Evolutionary conservation across 768 basidiomycete species (phyloP), one percentile per base, ranked within the genome.

Genomic region (Sarcodon aspratus): DNA sequence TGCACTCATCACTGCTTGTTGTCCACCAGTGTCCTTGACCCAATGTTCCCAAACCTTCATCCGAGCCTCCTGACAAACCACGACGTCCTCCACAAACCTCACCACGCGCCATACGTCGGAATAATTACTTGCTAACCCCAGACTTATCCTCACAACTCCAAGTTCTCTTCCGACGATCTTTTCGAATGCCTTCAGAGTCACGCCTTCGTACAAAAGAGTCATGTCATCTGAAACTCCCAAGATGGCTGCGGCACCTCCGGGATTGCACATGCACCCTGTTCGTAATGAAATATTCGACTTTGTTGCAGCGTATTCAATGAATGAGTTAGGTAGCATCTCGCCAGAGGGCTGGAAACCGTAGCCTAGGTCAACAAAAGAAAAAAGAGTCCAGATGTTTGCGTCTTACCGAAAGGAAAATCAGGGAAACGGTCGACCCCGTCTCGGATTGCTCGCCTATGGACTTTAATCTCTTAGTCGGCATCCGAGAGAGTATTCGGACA

Each of bases 201-300:
- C 72, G 5, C 82, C 82, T 1, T 70, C 66, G 52, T 71, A 77
- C 0, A 88, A 70, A 11, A 61, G 65, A 6, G 69, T 66, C 85
- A 88, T 89, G 50, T 80, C 71, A 15, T 73, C 69, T 50, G 79
- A 66, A 32, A 88, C 73, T 0, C 80, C 80, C 5, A 89, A 71
- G 12, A 91, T 65, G 5, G 82, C 75, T 1, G 85, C 79, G 0
- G 86, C 84, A 13, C 80, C 88, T 9, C 89, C 89, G 12, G 88
- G 85, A 54, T 91, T 92, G 59, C 89, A 92, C 78, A 90, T 82
- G 61, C 88, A 92, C 0, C 88, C 88, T 3, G 87, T 86, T 38
- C 88, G 80, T 33, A 91, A 64, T 13, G 86, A 88, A 50, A 91
- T 80, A 46, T 72, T 75, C 53, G 75, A 71, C 47, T 63, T 68